Evolutionary conservation across 352 stramenopile genomes (phyloP).

Genomic region (Phytophthora pini): DNA sequence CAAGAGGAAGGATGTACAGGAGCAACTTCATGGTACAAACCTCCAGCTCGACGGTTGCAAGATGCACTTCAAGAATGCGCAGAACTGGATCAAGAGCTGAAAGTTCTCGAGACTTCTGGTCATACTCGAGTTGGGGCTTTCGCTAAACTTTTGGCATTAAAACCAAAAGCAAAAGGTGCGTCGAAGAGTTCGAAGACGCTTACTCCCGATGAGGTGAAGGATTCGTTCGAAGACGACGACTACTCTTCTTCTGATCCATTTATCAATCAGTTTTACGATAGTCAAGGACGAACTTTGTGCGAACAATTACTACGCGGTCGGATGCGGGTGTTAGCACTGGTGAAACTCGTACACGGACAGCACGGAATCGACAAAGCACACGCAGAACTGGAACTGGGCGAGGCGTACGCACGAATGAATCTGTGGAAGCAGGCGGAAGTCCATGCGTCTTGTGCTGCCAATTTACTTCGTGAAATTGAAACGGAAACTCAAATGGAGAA

Average conservation of each 20-base stretch:
- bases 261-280: constrained; percentile 68
- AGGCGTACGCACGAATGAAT: constrained; percentile 61
- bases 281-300: constrained; percentile 55
- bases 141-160: constrained; percentile 50
- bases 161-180: constrained; percentile 16
- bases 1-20: constrained; percentile 1
- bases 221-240: constrained; percentile 30
- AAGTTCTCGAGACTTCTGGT: constrained; percentile 71
- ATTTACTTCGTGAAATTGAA: constrained; percentile 47
- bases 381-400: constrained; percentile 62
- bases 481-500: constrained; percentile 2
- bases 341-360: constrained; percentile 55
- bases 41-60: constrained; percentile 27
- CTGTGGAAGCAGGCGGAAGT: constrained; percentile 76
- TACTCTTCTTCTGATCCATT: constrained; percentile 59
- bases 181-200: constrained; percentile 1
- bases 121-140: constrained; percentile 67
- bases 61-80: constrained; percentile 31
- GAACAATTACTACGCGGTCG: constrained; percentile 63
- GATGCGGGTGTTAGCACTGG: constrained; percentile 62
- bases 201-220: not conserved
- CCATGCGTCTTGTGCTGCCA: constrained; percentile 45
- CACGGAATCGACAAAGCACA: constrained; percentile 45
- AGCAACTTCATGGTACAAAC: constrained; percentile 22
- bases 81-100: constrained; percentile 52